phyloP scores from a whole-genome alignment of 2,329 filamentous ascomycete species.

The Diaporthe sp. region DNA sequence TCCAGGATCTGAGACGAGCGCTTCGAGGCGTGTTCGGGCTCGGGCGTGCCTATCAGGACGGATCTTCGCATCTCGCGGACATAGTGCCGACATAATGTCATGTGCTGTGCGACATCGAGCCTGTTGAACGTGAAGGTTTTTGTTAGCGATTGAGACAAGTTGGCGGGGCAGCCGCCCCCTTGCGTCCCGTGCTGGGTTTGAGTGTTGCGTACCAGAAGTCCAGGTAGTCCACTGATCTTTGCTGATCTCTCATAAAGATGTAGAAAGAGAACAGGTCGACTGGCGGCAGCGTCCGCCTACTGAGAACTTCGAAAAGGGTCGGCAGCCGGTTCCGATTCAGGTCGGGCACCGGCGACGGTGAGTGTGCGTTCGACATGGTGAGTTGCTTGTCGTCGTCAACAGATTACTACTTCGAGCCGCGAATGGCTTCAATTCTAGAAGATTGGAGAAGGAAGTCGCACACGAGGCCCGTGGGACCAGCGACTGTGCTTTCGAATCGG shows the following conservation, averaged over 20 bases:
- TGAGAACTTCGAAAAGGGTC: conserved; percentile 95
- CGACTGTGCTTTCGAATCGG: conserved; percentile 20
- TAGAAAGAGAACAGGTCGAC: conserved; percentile 99
- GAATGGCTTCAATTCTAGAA: conserved; percentile 1
- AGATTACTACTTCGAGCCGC: conserved; percentile 22
- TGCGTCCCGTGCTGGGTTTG: conserved; percentile 24
- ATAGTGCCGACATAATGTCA: conserved; percentile 97
- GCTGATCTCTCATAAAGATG: conserved; percentile 99
- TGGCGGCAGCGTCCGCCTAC: conserved; percentile 91
- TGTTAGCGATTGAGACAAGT: conserved; percentile 41
- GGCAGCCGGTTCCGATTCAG: conserved; percentile 85
- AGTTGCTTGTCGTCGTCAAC: conserved; percentile 3
- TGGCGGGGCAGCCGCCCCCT: conserved; percentile 20
- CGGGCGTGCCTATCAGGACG: conserved; percentile 92
- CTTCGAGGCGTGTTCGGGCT: conserved; percentile 84
- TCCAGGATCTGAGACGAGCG: conserved; percentile 86
- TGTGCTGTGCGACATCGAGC: conserved; percentile 99
- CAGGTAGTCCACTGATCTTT: conserved; percentile 96
- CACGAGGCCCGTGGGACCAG: neutral
- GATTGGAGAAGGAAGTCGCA: neutral
- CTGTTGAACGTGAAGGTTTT: conserved; percentile 59
- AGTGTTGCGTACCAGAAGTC: conserved; percentile 86
- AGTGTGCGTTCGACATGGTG: conserved; percentile 53
- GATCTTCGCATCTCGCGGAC: conserved; percentile 94
- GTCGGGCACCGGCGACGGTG: conserved; percentile 69